phyloP scores from a whole-genome alignment of 306 rosid genomes.

The Senna siamea region DNA sequence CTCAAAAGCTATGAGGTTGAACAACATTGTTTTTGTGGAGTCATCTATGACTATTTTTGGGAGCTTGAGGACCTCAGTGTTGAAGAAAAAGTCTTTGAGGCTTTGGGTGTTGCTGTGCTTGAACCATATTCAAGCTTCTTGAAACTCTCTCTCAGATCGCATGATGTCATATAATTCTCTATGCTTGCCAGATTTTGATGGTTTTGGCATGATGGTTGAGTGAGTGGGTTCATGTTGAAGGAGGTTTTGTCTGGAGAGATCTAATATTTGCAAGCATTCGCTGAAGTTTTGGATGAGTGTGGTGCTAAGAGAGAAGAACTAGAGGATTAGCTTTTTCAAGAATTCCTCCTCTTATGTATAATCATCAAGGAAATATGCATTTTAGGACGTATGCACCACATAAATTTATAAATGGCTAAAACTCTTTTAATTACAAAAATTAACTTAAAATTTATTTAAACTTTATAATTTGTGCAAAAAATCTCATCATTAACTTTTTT shows the following conservation, averaged over 20 bases:
- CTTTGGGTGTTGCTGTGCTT: constrained; percentile 26
- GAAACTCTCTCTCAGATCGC: constrained; percentile 51
- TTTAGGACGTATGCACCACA: too few relatives aligned
- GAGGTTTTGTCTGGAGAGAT: constrained; percentile 39
- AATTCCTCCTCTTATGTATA: constrained; percentile 30
- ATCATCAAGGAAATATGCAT: too few relatives aligned
- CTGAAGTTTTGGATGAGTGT: neutral
- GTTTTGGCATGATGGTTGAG: constrained; percentile 25
- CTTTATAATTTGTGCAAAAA: too few relatives aligned
- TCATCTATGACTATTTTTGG: constrained; percentile 47
- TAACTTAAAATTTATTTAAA: too few relatives aligned
- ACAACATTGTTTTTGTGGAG: constrained; percentile 33
- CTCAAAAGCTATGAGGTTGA: too few relatives aligned
- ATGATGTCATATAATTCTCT: constrained; percentile 37
- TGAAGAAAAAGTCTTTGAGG: constrained; percentile 51
- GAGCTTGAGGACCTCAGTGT: constrained; percentile 34
- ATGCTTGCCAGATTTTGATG: neutral
- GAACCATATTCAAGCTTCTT: constrained; percentile 54
- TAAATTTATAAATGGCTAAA: too few relatives aligned
- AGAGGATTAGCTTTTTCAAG: constrained; percentile 37
- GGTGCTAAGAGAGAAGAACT: constrained; percentile 13
- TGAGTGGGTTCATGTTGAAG: constrained; percentile 34
- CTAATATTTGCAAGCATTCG: constrained; percentile 48
- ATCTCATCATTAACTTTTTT: too few relatives aligned
- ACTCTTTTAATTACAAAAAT: too few relatives aligned